A percentile compares a stretch with the other conserved stretches of the same genome.
These are phyloP conservation scores for Colletotrichum sansevieriae DNA, from an alignment of 2,329 filamentous ascomycete species.

Conservation along the genomic window DNA sequence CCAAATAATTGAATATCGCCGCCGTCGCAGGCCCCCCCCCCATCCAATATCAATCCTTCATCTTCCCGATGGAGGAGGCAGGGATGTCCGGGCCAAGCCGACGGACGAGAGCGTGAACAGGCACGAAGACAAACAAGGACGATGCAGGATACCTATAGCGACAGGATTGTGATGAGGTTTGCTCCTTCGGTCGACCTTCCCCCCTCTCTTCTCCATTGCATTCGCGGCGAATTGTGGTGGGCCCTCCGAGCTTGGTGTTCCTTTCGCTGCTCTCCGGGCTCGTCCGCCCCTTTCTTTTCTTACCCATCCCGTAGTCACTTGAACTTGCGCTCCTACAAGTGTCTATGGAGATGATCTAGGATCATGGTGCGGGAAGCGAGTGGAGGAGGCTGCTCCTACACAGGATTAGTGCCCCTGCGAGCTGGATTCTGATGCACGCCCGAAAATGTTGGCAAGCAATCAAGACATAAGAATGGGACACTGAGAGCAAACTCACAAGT, in stretches of 20 bases:
- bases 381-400: too few species aligned
- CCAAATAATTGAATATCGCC: neutral
- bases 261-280: neutral
- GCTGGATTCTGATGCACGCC: too few species aligned
- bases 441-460: neutral
- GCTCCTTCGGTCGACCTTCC: neutral
- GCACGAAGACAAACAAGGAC: neutral
- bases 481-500: neutral
- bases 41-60: slow-evolving; percentile 13
- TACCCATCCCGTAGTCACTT: neutral
- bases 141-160: slow-evolving; percentile 7
- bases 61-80: slow-evolving; percentile 15
- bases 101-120: neutral
- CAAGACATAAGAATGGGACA: neutral
- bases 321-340: too few species aligned
- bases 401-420: too few species aligned
- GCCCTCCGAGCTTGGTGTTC: neutral
- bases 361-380: too few species aligned
- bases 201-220: neutral
- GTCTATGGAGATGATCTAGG: too few species aligned
- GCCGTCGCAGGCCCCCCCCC: too few species aligned
- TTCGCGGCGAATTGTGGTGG: neutral
- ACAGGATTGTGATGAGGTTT: neutral
- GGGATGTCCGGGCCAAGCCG: slow-evolving; percentile 27
- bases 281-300: neutral